Base-by-base conservation (phyloP, 2,329 filamentous ascomycete genomes). In the Bertia moriformis region DNA sequence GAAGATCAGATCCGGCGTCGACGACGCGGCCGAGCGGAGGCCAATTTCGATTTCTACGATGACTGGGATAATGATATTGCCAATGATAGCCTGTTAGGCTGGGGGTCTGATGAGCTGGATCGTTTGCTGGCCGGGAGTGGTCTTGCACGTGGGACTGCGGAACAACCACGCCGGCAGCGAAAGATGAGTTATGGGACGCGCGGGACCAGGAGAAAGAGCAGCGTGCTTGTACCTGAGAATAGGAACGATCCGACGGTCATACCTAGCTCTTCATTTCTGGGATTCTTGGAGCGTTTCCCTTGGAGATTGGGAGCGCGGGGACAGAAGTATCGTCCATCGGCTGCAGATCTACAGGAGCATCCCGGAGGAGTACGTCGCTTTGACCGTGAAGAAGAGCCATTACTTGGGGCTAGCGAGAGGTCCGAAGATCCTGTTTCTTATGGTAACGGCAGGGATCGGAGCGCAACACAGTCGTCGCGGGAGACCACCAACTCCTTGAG, bases 31-130 rank as follows among this genome's bases (percentile, higher is more conserved):
- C 51, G 69, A 41, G 70, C 73, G 12, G 74, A 78, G 52, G 57
- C 67, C 41, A 73, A 63, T 49, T 80, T 80, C 48, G 75, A 79
- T 50, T 80, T 80, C 55, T 80, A 80, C 54, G 75, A 79, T 52
- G 75, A 79, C 49, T 80, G 75, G 75, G 74, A 79, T 39, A 67
- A 71, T 32, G 68, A 73, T 37, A 68, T 73, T 32, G 67, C 71
- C 40, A 65, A 59, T 30, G 63, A 69, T 39, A 60, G 62, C 2
- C 48, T 75, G 38, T 51, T 77, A 35, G 71, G 69, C 30, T 78
- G 73, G 70, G 71, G 70, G 12, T 66, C 67, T 42, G 74, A 77
- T 44, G 73, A 76, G 48, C 59, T 78, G 40, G 75, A 78, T 49
- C 60, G 72, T 38, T 55, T 78, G 41, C 55, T 78, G 36, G 68